phyloP scores from a whole-genome alignment of 2,329 filamentous ascomycete species.

The Truncatella angustata region DNA sequence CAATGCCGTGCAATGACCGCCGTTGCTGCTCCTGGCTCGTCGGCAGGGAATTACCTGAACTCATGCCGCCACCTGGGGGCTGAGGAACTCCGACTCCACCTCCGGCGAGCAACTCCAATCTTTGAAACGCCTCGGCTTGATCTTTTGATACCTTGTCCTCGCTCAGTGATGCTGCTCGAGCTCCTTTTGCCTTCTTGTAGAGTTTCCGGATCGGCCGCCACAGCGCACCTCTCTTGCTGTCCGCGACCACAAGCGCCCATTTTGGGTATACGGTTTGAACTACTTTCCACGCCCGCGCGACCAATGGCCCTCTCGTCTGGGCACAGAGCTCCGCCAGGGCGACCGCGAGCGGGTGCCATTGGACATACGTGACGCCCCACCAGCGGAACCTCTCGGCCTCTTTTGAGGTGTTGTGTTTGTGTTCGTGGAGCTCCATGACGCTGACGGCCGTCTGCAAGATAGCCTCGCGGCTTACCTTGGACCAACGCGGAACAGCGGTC shows the following conservation, averaged over 20 bases:
- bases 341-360: constrained; percentile 55
- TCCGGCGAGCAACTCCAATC: neutral
- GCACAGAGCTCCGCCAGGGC: constrained; percentile 51
- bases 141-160: neutral
- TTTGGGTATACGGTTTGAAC: constrained; percentile 43
- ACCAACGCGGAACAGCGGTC: constrained; percentile 4
- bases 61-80: neutral
- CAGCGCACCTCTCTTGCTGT: constrained; percentile 46
- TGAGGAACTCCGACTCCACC: neutral
- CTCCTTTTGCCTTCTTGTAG: constrained; percentile 45
- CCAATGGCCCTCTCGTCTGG: constrained; percentile 42
- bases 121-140: neutral
- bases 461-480: constrained; percentile 34
- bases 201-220: constrained; percentile 56
- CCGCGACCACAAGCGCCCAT: constrained; percentile 46
- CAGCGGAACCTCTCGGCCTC: constrained; percentile 41
- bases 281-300: constrained; percentile 47
- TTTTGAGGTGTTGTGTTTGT: constrained; percentile 26
- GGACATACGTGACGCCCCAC: constrained; percentile 50
- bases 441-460: constrained; percentile 47
- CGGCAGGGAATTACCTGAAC: too few relatives aligned
- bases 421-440: constrained; percentile 40
- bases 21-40: neutral
- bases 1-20: neutral
- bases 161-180: constrained; percentile 29